These are phyloP conservation scores for Lactarius vividus DNA, from an alignment of 768 basidiomycete genomes.

Conservation along the genomic window DNA sequence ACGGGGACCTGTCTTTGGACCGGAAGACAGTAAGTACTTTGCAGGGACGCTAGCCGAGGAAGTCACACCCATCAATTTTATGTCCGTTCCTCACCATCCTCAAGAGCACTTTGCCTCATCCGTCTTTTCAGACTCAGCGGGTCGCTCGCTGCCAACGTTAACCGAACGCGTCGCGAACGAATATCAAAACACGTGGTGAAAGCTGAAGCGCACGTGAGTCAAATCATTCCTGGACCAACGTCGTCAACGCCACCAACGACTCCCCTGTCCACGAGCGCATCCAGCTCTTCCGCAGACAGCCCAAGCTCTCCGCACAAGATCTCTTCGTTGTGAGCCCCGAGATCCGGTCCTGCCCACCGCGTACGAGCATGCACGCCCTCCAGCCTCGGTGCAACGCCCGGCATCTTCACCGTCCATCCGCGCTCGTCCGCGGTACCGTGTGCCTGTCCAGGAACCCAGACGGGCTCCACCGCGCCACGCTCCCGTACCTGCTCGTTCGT, in stretches of 20 bases:
- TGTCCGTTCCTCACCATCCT: neutral
- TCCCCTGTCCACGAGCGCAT: constrained; percentile 28
- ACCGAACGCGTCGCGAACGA: neutral
- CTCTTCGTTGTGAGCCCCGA: constrained; percentile 47
- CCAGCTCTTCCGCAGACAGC: constrained; percentile 31
- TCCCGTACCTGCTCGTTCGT: constrained; percentile 54
- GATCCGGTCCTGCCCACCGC: constrained; percentile 65
- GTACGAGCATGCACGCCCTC: constrained; percentile 57
- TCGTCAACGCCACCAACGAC: neutral
- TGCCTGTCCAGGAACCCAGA: constrained; percentile 43
- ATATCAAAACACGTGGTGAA: neutral
- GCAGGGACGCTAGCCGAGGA: neutral
- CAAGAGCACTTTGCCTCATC: neutral
- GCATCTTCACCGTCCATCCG: constrained; percentile 68
- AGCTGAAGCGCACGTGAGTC: constrained; percentile 23
- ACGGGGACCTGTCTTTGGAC: neutral
- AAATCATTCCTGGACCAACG: constrained; percentile 6
- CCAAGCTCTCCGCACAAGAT: constrained; percentile 35
- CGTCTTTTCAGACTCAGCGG: constrained; percentile 1
- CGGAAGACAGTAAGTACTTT: neutral
- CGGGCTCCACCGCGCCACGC: constrained; percentile 57
- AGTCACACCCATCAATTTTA: neutral
- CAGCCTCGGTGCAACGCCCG: constrained; percentile 58
- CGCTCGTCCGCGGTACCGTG: constrained; percentile 30
- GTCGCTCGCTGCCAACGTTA: neutral